Conservation (phyloP, 441 rosid genomes). For the Populus hybrid region DNA sequence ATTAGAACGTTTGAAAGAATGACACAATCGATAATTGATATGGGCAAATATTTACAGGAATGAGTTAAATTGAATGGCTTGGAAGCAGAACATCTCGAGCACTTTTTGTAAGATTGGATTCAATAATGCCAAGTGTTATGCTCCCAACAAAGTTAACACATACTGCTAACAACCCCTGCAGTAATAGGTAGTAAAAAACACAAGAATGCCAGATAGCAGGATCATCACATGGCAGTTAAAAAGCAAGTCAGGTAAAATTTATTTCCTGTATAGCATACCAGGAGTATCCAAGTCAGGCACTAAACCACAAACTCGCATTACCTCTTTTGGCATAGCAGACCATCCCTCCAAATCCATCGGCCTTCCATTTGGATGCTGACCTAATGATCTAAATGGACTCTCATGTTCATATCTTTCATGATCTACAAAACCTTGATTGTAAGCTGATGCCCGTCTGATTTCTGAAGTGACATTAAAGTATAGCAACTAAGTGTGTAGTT, state of each 20-base stretch:
- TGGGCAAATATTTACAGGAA: neutral
- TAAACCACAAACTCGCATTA: constrained; percentile 27
- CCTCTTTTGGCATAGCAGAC: constrained; percentile 87
- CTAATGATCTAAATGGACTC: constrained; percentile 78
- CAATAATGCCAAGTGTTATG: neutral
- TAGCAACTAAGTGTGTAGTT: constrained; percentile 2
- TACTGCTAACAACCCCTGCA: neutral
- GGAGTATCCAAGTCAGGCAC: neutral
- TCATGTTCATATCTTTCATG: constrained; percentile 75
- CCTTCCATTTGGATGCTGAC: constrained; percentile 68
- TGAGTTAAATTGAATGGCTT: neutral
- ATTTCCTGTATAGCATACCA: neutral
- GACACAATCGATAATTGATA: neutral
- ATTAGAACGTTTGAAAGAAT: neutral
- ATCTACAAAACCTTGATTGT: constrained; percentile 51
- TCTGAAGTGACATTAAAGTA: constrained; percentile 43
- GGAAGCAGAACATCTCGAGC: neutral
- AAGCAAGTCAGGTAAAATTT: neutral
- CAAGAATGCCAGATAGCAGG: neutral
- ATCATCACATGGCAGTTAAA: neutral
- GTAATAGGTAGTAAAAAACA: neutral
- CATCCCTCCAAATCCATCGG: constrained; percentile 69
- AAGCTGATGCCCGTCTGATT: constrained; percentile 61
- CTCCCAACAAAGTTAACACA: neutral
- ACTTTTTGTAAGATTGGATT: neutral